These are phyloP conservation scores for Pythium periplocum DNA, from an alignment of 352 stramenopile genomes.

Conservation along the genomic window DNA sequence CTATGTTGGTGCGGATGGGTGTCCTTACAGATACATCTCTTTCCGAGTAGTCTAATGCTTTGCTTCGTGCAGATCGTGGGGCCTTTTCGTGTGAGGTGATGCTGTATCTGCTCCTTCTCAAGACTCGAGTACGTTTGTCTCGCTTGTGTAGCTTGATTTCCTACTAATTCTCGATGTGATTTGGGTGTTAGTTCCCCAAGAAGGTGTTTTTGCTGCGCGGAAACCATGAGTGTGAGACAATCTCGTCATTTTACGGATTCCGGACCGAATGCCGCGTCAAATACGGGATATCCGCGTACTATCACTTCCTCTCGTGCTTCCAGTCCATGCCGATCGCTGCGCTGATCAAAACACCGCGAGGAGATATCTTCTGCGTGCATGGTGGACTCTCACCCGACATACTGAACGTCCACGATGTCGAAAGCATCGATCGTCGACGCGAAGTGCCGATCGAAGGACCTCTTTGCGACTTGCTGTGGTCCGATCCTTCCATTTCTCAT, in stretches of 20 bases:
- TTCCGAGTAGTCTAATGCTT: neutral
- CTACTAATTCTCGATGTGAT: neutral
- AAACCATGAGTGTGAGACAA: slow-evolving; percentile 84
- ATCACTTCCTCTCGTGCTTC: slow-evolving; percentile 80
- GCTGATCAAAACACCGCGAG: slow-evolving; percentile 36
- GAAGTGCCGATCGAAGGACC: slow-evolving; percentile 55
- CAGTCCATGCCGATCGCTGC: slow-evolving; percentile 63
- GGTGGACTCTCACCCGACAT: slow-evolving; percentile 61
- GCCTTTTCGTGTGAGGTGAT: slow-evolving; percentile 83
- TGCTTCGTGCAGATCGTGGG: slow-evolving; percentile 38
- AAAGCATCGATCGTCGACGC: slow-evolving; percentile 50
- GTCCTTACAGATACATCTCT: no score
- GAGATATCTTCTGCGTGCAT: slow-evolving; percentile 65
- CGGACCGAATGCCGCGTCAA: slow-evolving; percentile 74
- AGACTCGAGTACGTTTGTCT: slow-evolving; percentile 19
- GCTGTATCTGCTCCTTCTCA: slow-evolving; percentile 70
- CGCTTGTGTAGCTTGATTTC: neutral
- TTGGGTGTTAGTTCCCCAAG: slow-evolving; percentile 29
- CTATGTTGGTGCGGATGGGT: slow-evolving; percentile 47
- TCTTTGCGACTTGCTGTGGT: slow-evolving; percentile 74
- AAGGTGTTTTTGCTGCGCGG: slow-evolving; percentile 68
- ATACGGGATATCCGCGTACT: slow-evolving; percentile 76
- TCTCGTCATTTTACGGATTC: slow-evolving; percentile 85
- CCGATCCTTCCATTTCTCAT: slow-evolving; percentile 35
- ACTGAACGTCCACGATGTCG: slow-evolving; percentile 42